Base-by-base conservation (phyloP, 306 rosid species). In the Prunus mume region DNA sequence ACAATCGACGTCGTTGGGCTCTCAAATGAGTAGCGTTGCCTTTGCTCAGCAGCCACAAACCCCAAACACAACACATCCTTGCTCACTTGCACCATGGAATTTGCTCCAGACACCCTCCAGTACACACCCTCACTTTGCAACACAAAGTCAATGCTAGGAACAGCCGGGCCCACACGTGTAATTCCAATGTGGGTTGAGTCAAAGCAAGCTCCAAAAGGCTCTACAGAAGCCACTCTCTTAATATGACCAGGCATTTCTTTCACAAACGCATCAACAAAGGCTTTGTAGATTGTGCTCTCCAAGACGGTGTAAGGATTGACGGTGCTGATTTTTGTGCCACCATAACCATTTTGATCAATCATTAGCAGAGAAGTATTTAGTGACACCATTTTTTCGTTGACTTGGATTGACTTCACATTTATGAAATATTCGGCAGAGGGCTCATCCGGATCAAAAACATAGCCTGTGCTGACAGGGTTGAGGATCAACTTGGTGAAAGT, bases 391-490 rank as follows among this genome's bases (percentile, higher is more conserved):
- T 78, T 60, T 2, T 22, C 67, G 25, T 71, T 66, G 6, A 90
- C 45, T 12, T 8, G 79, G 12, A 90, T 88, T 0, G 89, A 81
- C 41, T 68, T 86, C 4, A 88, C 87, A 0, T 85, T 85, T 5
- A 90, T 85, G 82, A 90, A 88, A 38, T 90, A 90, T 22, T 90
- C 92, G 2, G 65, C 52, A 0, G 95, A 90, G 2, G 86, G 47
- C 20, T 84, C 88, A 5, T 87, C 86, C 14, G 19, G 18, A 60
- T 52, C 73, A 17, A 45, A 30, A 27, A n/a, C 5, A 4, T 64
- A 17, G 9, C 60, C 76, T 18, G 87, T 82, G 47, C 79, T 87
- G 0, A 82, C 76, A 5, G 86, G 89, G 76, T 87, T 86, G 47
- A 19, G 58, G 30, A 87, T 9, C 1, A 90, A 83, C 20, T 85